Evolutionary conservation across 2,329 filamentous ascomycete genomes (phyloP).

Genomic region (Thyridium curvatum): DNA sequence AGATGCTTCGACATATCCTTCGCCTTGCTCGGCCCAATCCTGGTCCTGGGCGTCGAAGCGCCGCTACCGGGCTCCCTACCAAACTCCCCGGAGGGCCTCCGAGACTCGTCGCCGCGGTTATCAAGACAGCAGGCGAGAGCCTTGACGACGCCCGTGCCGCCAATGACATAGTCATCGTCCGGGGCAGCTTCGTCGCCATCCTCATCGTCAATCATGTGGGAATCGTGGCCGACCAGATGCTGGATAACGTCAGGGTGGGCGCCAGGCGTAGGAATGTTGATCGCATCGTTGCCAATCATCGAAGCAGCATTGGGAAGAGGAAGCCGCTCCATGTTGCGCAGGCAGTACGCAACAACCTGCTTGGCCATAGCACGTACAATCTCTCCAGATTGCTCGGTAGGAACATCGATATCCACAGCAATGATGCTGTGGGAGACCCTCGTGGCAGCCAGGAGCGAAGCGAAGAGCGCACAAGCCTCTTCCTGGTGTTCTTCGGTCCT

Average conservation of each 20-base stretch:
- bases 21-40: slow-evolving; percentile 53
- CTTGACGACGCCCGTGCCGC: slow-evolving; percentile 91
- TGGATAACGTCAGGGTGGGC: slow-evolving; percentile 74
- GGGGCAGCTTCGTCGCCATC: slow-evolving; percentile 61
- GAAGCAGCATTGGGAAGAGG: slow-evolving; percentile 43
- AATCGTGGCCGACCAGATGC: slow-evolving; percentile 74
- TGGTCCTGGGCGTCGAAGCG: slow-evolving; percentile 33
- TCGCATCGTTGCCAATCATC: slow-evolving; percentile 34
- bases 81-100: slow-evolving; percentile 45
- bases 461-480: slow-evolving; percentile 89
- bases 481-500: slow-evolving; percentile 77
- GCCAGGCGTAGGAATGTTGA: slow-evolving; percentile 19
- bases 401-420: slow-evolving; percentile 87
- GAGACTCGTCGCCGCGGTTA: slow-evolving; percentile 64
- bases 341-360: slow-evolving; percentile 89
- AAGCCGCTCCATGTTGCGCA: slow-evolving; percentile 81
- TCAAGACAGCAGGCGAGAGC: slow-evolving; percentile 85
- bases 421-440: slow-evolving; percentile 78
- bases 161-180: slow-evolving; percentile 92
- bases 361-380: slow-evolving; percentile 88
- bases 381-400: slow-evolving; percentile 74
- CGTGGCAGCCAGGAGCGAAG: slow-evolving; percentile 82
- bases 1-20: slow-evolving; percentile 93
- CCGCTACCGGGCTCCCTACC: slow-evolving; percentile 46
- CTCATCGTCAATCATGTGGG: slow-evolving; percentile 45